Base-by-base conservation (phyloP, 2,329 filamentous ascomycete species). In the Phialophora chinensis region DNA sequence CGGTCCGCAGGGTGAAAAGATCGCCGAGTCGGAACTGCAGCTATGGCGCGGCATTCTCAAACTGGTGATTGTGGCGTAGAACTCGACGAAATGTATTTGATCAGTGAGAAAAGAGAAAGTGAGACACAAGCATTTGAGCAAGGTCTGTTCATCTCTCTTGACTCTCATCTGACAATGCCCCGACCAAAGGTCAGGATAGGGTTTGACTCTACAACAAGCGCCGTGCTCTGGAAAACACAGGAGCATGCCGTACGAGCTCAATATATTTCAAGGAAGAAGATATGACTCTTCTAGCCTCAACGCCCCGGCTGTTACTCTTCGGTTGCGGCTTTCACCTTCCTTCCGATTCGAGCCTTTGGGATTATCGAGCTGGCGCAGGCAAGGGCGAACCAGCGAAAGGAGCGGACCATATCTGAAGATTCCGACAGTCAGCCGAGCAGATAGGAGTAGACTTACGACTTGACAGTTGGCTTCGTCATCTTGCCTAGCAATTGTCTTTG, bases 21-120 rank as follows among this genome's bases (percentile, higher is more conserved):
- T 81, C 90, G 91, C 91, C 90, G 88, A 88, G 88, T 88, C 79
- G 93, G 92, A 96, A 96, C 83, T 96, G 92, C 90, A 90, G 91
- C 90, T 89, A 86, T 84, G 89, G 85, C 83, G 91, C 91, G 88
- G 89, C 91, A 94, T 95, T 95, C 91, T 93, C 90, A 83, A 85
- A 88, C 87, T 87, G 91, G 90, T 73, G 73, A 66, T 72, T 61
- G 47, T 75, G 71, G 75, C 87, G 87, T 88, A 84, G 23, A 62
- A 93, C 91, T 93, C 91, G 90, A 91, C 83, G 82, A 81, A 82
- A 88, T 91, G 71, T 70, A 84, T 93, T 94, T 93, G 73, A 90
- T 92, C 88, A 83, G 88, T 92, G 91, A 92, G 71, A 72, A 73
- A 66, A 35, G 57, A 42, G 27, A 58, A 65, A 69, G 54, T 2